Evolutionary conservation across 179 eudicot genomes (phyloP).

Genomic region (Beta macrorhiza): DNA sequence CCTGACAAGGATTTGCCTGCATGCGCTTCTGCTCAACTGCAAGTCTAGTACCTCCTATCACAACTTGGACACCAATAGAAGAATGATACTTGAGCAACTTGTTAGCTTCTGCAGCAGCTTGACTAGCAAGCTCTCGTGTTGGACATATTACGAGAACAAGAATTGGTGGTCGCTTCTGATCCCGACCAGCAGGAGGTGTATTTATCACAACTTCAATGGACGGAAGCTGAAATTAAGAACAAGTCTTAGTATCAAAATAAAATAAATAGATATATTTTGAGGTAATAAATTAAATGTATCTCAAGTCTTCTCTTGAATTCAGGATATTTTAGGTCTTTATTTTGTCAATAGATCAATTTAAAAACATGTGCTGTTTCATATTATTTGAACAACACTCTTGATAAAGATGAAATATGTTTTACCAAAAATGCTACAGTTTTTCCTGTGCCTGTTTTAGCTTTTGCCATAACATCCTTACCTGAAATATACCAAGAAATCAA

Average conservation of each 20-base stretch:
- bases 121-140: slow-evolving; percentile 92
- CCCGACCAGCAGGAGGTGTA: slow-evolving; percentile 54
- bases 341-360: background rate
- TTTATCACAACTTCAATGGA: slow-evolving; percentile 75
- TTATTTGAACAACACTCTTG: background rate
- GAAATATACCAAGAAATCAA: slow-evolving; percentile 13
- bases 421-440: slow-evolving; percentile 98
- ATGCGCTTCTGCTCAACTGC: slow-evolving; percentile 79
- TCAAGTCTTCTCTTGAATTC: background rate
- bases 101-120: slow-evolving; percentile 88
- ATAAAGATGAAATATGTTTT: slow-evolving; percentile 29
- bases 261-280: no score
- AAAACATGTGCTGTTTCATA: background rate
- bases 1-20: slow-evolving; percentile 92
- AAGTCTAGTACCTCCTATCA: slow-evolving; percentile 88
- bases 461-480: slow-evolving; percentile 98
- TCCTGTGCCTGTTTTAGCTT: slow-evolving; percentile 97
- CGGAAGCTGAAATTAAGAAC: slow-evolving; percentile 73
- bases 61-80: slow-evolving; percentile 87
- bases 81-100: slow-evolving; percentile 80
- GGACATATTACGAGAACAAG: slow-evolving; percentile 90
- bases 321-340: background rate
- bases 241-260: background rate
- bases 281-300: background rate
- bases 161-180: slow-evolving; percentile 75